phyloP scores from a whole-genome alignment of 2,329 filamentous ascomycete genomes.

The Tricladium varicosporioides region DNA sequence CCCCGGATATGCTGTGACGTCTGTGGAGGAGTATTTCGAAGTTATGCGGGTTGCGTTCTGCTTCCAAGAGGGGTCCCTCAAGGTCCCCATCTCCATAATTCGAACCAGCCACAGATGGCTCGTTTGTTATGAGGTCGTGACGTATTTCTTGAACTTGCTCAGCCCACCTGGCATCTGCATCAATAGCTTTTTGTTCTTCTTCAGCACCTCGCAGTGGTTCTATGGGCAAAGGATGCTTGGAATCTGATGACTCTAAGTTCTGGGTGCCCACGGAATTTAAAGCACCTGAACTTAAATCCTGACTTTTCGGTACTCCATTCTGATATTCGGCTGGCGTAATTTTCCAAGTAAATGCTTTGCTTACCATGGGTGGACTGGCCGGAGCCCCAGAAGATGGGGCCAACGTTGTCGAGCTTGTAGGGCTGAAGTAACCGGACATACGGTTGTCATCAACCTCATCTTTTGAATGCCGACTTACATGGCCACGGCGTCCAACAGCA shows the following conservation, averaged over 20 bases:
- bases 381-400: slow-evolving; percentile 16
- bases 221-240: slow-evolving; percentile 6
- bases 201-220: slow-evolving; percentile 4
- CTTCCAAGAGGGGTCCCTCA: slow-evolving; percentile 49
- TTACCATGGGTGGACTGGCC: slow-evolving; percentile 35
- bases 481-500: slow-evolving; percentile 62
- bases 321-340: slow-evolving; percentile 60
- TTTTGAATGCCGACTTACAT: slow-evolving; percentile 53
- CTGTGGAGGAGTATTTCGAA: slow-evolving; percentile 55
- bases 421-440: slow-evolving; percentile 23
- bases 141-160: slow-evolving; percentile 42
- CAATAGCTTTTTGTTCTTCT: slow-evolving; percentile 19
- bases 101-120: slow-evolving; percentile 57
- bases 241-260: slow-evolving; percentile 7
- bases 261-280: slow-evolving; percentile 5
- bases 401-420: slow-evolving; percentile 21
- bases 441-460: slow-evolving; percentile 41
- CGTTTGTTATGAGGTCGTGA: slow-evolving; percentile 42
- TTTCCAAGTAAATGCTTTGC: slow-evolving; percentile 61
- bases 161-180: slow-evolving; percentile 29
- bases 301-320: slow-evolving; percentile 28
- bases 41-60: slow-evolving; percentile 44
- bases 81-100: slow-evolving; percentile 58
- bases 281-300: slow-evolving; percentile 10
- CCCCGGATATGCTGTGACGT: slow-evolving; percentile 55